Evolutionary conservation across 2,329 filamentous ascomycete genomes (phyloP).

Genomic region (Exophiala oligosperma): DNA sequence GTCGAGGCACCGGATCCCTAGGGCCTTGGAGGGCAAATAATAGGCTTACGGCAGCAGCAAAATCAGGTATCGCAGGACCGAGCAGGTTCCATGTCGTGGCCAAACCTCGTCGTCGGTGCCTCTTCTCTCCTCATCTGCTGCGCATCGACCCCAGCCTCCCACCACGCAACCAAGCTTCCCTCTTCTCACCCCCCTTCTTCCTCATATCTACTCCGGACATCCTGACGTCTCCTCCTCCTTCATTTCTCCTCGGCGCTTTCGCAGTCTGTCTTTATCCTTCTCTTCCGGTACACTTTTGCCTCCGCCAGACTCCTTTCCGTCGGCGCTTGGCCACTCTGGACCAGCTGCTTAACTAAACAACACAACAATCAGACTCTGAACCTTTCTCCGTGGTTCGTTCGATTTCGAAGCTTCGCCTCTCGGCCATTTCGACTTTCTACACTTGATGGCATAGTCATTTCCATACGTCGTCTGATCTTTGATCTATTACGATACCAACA

Average conservation of each 20-base stretch:
- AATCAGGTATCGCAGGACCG: no score
- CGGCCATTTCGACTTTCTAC: neutral
- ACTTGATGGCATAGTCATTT: neutral
- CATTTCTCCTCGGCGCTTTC: neutral
- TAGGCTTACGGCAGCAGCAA: no score
- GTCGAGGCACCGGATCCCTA: no score
- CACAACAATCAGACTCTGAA: neutral
- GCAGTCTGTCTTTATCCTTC: neutral
- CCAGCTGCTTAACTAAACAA: no score
- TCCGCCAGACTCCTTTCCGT: neutral
- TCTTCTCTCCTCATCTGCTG: neutral
- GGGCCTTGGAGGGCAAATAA: no score
- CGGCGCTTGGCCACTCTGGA: no score
- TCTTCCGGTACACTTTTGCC: constrained; percentile 2
- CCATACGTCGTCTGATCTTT: neutral
- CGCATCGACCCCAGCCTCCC: constrained; percentile 2
- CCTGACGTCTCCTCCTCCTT: neutral
- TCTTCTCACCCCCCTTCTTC: neutral
- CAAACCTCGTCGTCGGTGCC: neutral
- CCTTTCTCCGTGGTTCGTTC: constrained; percentile 8
- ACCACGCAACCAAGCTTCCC: neutral
- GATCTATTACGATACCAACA: neutral
- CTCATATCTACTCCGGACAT: neutral
- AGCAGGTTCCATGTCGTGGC: no score
- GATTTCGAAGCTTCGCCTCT: constrained; percentile 3